A percentile compares a stretch with the other conserved stretches of the same genome.
Evolutionary conservation across 495 filamentous ascomycete species (phyloP).

Genomic region (Aspergillus ellipticus): DNA sequence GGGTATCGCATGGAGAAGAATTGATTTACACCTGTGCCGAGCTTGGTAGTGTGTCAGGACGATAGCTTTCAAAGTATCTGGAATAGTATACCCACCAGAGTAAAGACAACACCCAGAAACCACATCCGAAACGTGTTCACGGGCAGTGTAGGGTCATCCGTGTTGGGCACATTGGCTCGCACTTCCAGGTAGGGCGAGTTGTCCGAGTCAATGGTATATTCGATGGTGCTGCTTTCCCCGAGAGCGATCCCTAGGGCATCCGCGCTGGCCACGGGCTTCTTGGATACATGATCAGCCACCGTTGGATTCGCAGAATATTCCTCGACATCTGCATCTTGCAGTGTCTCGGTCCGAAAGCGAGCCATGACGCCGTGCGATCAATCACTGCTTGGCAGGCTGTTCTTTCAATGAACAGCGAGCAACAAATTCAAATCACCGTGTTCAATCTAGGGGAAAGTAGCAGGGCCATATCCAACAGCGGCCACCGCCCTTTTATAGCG

Average conservation of each 20-base stretch:
- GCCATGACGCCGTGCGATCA: constrained; percentile 53
- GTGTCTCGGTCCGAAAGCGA: constrained; percentile 39
- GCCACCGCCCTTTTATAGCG: background rate
- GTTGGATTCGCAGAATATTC: background rate
- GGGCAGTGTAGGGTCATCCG: constrained; percentile 54
- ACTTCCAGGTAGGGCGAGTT: constrained; percentile 47
- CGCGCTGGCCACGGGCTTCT: constrained; percentile 10
- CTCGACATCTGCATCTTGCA: constrained; percentile 19
- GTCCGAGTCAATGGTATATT: constrained; percentile 16
- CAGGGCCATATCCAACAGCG: background rate
- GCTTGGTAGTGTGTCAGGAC: background rate
- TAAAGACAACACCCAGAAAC: constrained; percentile 57
- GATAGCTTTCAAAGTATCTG: background rate
- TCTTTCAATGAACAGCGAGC: background rate
- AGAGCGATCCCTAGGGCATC: constrained; percentile 17
- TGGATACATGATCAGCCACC: background rate
- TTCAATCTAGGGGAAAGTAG: background rate
- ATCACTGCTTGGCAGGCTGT: too few relatives aligned
- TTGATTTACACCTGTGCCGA: constrained; percentile 54
- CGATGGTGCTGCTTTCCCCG: constrained; percentile 9
- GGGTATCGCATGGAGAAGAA: constrained; percentile 71
- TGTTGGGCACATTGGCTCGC: constrained; percentile 35
- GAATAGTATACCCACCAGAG: constrained; percentile 40
- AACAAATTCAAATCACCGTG: background rate
- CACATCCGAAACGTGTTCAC: constrained; percentile 62